Conservation (phyloP, 169 alveolate genomes). For the Cryptosporidium felis region DNA sequence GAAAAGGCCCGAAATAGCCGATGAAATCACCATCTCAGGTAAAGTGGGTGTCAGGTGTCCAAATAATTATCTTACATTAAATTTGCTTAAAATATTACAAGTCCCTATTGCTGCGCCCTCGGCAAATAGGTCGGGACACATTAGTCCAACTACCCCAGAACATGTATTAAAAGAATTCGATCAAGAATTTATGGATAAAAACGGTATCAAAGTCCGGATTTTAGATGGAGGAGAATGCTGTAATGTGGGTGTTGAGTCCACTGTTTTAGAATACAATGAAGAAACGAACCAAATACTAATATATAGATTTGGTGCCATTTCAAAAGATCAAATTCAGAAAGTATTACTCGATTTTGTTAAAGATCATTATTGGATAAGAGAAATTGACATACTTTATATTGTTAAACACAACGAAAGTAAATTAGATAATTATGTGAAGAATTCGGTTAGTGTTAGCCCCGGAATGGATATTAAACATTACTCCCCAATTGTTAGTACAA, state of each 20-base stretch:
- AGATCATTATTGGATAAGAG: conserved; percentile 49
- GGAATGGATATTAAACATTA: conserved; percentile 66
- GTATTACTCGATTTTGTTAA: conserved; percentile 79
- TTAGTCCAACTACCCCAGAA: conserved; percentile 92
- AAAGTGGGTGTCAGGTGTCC: conserved; percentile 94
- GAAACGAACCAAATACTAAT: conserved; percentile 6
- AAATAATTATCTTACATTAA: conserved; percentile 83
- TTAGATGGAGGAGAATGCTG: conserved; percentile 91
- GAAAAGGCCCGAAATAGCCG: conserved; percentile 84
- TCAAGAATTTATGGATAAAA: conserved; percentile 76
- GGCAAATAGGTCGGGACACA: conserved; percentile 95
- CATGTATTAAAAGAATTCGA: conserved; percentile 92
- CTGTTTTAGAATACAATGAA: conserved; percentile 88
- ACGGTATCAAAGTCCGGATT: conserved; percentile 80
- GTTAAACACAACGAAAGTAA: background rate
- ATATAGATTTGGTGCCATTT: conserved; percentile 21
- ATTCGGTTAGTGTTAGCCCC: background rate
- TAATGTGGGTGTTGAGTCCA: conserved; percentile 93
- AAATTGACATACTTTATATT: conserved; percentile 74
- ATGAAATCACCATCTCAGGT: conserved; percentile 87
- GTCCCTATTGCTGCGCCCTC: conserved; percentile 96
- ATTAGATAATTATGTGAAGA: conserved; percentile 68
- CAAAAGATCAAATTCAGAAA: conserved; percentile 75
- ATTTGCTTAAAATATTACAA: conserved; percentile 79
- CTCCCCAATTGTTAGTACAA: conserved; percentile 46